Conservation (phyloP, 169 alveolate species). For the Eimeria praecox region DNA sequence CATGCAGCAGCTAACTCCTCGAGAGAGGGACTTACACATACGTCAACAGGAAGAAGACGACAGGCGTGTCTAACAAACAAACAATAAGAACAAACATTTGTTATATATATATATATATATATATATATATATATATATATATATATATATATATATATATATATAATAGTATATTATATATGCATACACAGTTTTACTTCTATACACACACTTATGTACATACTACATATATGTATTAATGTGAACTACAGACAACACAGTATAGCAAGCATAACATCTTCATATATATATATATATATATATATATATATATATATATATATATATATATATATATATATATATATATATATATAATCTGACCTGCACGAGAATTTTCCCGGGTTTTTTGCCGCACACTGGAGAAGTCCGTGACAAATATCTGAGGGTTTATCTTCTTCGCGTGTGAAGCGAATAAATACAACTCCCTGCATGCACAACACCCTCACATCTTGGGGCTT, state of each 20-base stretch:
- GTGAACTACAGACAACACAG: too few species aligned
- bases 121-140: too few species aligned
- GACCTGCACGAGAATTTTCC: slow-evolving; percentile 57
- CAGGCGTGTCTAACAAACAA: not conserved
- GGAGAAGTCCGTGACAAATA: slow-evolving; percentile 11
- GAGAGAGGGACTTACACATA: not conserved
- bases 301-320: not conserved
- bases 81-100: not conserved
- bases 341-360: not conserved
- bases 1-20: not conserved
- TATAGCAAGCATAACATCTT: not conserved
- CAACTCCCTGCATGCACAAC: slow-evolving; percentile 32
- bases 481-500: not conserved
- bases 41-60: slow-evolving; percentile 45
- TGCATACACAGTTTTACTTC: not conserved
- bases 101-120: not conserved
- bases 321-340: not conserved
- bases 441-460: slow-evolving; percentile 11
- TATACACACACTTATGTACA: too few species aligned
- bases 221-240: too few species aligned
- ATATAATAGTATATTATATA: not conserved
- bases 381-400: not conserved
- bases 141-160: not conserved
- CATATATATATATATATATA: not conserved
- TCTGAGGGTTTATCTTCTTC: slow-evolving; percentile 5